phyloP scores from a whole-genome alignment of 768 basidiomycete genomes.

The Psilocybe cubensis region DNA sequence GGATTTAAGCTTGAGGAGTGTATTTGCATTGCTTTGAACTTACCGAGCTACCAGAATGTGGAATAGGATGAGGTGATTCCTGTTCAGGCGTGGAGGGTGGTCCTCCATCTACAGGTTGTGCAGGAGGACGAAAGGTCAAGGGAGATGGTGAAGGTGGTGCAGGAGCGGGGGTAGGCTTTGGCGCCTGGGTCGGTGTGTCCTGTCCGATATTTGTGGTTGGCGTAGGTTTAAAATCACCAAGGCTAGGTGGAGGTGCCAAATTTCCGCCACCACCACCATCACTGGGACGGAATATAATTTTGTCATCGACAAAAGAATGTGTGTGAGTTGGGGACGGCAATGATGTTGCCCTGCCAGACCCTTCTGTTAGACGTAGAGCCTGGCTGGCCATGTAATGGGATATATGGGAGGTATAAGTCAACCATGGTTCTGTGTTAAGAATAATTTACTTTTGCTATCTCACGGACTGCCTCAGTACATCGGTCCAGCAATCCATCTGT shows the following conservation, averaged over 20 bases:
- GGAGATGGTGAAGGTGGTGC: not conserved
- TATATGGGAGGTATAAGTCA: not conserved
- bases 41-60: no score
- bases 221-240: not conserved
- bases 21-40: no score
- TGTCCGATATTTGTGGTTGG: not conserved
- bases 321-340: not conserved
- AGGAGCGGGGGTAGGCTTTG: not conserved
- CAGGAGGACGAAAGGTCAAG: not conserved
- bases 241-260: not conserved
- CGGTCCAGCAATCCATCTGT: not conserved
- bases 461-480: not conserved
- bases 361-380: not conserved
- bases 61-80: no score
- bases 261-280: slow-evolving; percentile 1
- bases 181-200: not conserved
- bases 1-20: no score
- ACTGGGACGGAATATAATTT: not conserved
- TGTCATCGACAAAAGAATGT: not conserved
- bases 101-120: not conserved
- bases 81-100: not conserved
- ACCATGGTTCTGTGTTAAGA: not conserved
- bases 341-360: not conserved
- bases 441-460: not conserved
- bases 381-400: slow-evolving; percentile 1